A percentile compares a stretch with the other conserved stretches of the same genome.
phyloP scores from a whole-genome alignment of 1,284 basidiomycete genomes.

The Psilocybe mexicana region DNA sequence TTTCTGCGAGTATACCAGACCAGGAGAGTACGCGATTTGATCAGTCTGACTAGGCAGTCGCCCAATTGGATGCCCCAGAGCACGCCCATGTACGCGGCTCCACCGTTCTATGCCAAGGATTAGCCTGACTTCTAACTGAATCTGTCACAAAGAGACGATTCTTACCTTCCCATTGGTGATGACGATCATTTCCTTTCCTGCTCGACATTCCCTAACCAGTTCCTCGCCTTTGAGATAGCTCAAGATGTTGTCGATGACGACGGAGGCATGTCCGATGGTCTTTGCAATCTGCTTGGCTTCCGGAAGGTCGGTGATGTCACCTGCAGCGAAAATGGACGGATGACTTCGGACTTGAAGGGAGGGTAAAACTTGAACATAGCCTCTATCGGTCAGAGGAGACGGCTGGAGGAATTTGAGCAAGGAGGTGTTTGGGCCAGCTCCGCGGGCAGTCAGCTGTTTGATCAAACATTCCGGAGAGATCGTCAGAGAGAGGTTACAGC shows the following conservation, averaged over 20 bases:
- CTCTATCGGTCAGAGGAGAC: constrained; percentile 38
- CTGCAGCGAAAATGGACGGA: constrained; percentile 54
- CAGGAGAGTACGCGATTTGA: constrained; percentile 29
- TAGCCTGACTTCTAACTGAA: not conserved
- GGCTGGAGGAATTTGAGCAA: constrained; percentile 44
- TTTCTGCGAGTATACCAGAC: constrained; percentile 13
- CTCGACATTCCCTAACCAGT: constrained; percentile 43
- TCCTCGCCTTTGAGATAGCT: constrained; percentile 37
- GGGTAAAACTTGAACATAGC: constrained; percentile 48
- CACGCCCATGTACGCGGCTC: constrained; percentile 41
- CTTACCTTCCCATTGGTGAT: constrained; percentile 59
- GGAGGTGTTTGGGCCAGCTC: constrained; percentile 50
- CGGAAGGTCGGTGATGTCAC: constrained; percentile 55
- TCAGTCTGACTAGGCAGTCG: constrained; percentile 31
- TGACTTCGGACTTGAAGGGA: constrained; percentile 51
- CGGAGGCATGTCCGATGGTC: constrained; percentile 39
- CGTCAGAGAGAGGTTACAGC: no score
- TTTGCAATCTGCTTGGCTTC: constrained; percentile 62
- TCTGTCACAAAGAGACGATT: not conserved
- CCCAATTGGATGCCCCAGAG: constrained; percentile 46
- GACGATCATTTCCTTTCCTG: constrained; percentile 47
- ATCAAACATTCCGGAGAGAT: not conserved
- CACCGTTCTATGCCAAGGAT: constrained; percentile 36
- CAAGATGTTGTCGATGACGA: constrained; percentile 48
- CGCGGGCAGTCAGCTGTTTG: constrained; percentile 46